Evolutionary conservation across 2,329 filamentous ascomycete species (phyloP), one percentile per base, ranked within the genome.

Genomic region (Arthrobotrys conoides): DNA sequence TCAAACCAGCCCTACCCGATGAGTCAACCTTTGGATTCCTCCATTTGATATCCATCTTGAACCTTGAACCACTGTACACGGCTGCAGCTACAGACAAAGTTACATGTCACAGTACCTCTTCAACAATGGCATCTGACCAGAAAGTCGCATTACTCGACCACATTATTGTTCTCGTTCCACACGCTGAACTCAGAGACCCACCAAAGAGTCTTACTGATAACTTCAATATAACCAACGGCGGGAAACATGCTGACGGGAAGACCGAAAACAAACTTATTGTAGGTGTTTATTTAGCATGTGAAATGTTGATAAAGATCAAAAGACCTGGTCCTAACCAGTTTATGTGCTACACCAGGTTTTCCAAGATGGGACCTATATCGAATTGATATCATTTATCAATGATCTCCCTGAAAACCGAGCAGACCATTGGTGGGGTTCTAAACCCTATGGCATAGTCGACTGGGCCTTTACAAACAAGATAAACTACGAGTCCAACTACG

Each of bases 351-450:
- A 9, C 18, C 16, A 73, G 75, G 64, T 91, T 14, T 88, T 92
- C 76, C 81, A 85, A 27, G 90, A 92, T 80, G 90, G 90, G 33
- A 87, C 87, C 22, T 92, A 92, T 83, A 85, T 92, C 67, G 90
- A 92, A 82, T 84, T 92, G 64, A 90, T 91, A 76, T 87, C 89
- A 46, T 92, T 91, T 82, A 84, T 89, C 61, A 83, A 87, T 20
- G 86, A 85, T 49, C 82, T 67, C 83, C 38, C 81, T 83, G n/a
- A 83, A 9, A 80, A 84, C 30, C 5, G 87, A 2, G 82, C 82
- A 5, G 83, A 84, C 0, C 90, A 92, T 81, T 88, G 88, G 82
- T 92, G 90, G 90, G 89, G 88, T 0, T 75, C 83, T 0, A 86
- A 88, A 9, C 80, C 83, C 0, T 86, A 86, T 36, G 88, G 88